Conservation (phyloP, 2,329 filamentous ascomycete species). For the Fusarium albidum region DNA sequence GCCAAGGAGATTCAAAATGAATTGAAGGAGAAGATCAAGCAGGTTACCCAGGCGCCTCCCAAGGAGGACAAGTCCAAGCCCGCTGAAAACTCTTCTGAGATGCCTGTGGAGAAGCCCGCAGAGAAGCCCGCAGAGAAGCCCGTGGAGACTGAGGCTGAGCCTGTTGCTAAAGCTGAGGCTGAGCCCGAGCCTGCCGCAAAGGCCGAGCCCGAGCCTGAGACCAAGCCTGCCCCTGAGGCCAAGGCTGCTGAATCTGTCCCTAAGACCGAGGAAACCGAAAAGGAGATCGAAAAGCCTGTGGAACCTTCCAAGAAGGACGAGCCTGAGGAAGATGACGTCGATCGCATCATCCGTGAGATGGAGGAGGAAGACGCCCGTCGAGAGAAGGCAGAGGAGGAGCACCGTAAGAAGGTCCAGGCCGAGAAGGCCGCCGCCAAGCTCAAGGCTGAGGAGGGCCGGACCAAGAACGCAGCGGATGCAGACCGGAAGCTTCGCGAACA, state of each 20-base stretch:
- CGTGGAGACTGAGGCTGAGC: conserved; percentile 11
- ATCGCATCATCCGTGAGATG: conserved; percentile 69
- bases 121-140: conserved; percentile 42
- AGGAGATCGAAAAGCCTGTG: conserved; percentile 39
- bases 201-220: conserved; percentile 34
- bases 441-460: conserved; percentile 55
- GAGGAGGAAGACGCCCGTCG: conserved; percentile 49
- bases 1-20: conserved; percentile 84
- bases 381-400: conserved; percentile 45
- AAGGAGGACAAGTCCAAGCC: conserved; percentile 43
- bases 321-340: conserved; percentile 63
- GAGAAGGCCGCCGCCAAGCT: conserved; percentile 57
- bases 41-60: conserved; percentile 56
- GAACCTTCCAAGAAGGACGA: conserved; percentile 46
- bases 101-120: conserved; percentile 38
- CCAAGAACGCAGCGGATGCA: conserved; percentile 60
- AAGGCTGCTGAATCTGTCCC: conserved; percentile 37
- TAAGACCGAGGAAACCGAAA: conserved; percentile 39
- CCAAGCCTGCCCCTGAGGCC: conserved; percentile 41
- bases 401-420: conserved; percentile 56
- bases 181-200: conserved; percentile 15
- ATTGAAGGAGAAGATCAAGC: conserved; percentile 80
- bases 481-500: conserved; percentile 75
- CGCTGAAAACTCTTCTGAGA: conserved; percentile 18
- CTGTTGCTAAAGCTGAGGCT: conserved; percentile 13